Base-by-base conservation (phyloP, 495 filamentous ascomycete species). In the Aspergillus leporis region DNA sequence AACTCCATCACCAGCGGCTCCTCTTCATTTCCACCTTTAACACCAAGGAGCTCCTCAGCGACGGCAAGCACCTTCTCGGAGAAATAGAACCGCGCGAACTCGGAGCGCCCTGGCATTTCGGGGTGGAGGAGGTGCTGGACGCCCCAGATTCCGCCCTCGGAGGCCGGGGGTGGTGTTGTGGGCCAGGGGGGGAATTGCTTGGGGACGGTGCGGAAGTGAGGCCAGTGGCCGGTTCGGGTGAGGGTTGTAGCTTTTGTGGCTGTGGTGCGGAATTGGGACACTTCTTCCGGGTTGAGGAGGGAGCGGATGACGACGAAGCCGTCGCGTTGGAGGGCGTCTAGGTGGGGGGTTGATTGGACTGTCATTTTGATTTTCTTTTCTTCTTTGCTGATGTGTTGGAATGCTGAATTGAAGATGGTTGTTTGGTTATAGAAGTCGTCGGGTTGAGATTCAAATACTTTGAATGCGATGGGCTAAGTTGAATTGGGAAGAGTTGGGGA, bases 161-260 rank as follows among this genome's bases (percentile, higher is more conserved):
- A 75, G 51, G 80, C 74, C 0, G 77, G 74, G 0, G 78, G 78
- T 0, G 75, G 63, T 38, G 73, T 77, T 1, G 75, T 72, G 23
- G 82, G 78, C 89, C 90, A 93, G 8, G 90, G 90, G 1, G 90
- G 90, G 78, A 94, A 94, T 70, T 93, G 90, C 66, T 92, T 92
- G 51, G 88, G 89, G 19, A 92, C 84, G 4, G 88, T 92, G 66
- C 90, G 87, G 71, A 94, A 83, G 76, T 89, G 81, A 14, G 88
- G 89, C 90, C 90, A 94, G 50, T 73, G 38, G 30, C 89, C 89
- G 8, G 75, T 53, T 59, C 85, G 81, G 38, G 89, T 85, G 53
- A 80, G 74, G 16, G 71, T 63, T 41, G 83, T 85, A 21, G 83
- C 77, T 60, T 75, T 63, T n/a, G 67, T 56, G 45, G 83, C 80